Evolutionary conservation across 164 flowering plant species (phyloP).

Genomic region (Vitis riparia): DNA sequence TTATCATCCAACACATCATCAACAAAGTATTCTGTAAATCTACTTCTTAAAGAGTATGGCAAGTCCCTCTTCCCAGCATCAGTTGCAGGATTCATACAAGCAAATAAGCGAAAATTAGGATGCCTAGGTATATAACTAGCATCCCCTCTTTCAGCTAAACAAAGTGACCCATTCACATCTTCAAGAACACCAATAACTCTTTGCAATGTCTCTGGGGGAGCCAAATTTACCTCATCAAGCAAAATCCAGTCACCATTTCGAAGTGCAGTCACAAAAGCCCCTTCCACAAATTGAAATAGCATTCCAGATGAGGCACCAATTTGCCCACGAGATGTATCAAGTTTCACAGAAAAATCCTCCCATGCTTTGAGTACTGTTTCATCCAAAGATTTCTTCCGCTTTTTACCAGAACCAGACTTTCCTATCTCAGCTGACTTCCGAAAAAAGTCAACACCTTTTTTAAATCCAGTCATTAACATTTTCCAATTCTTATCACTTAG

Average conservation of each 20-base stretch:
- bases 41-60: constrained; percentile 66
- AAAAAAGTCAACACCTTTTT: constrained; percentile 29
- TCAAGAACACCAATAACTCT: constrained; percentile 89
- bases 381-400: constrained; percentile 63
- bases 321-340: constrained; percentile 53
- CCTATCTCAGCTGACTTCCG: constrained; percentile 27
- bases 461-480: constrained; percentile 44
- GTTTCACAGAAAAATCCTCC: constrained; percentile 54
- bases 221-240: constrained; percentile 97
- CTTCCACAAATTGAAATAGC: constrained; percentile 94
- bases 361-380: constrained; percentile 46
- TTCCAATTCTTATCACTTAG: constrained; percentile 55
- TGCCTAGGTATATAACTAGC: constrained; percentile 60
- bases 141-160: constrained; percentile 95
- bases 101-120: constrained; percentile 86
- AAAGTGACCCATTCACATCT: constrained; percentile 76
- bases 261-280: constrained; percentile 84
- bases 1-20: constrained; percentile 84
- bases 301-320: constrained; percentile 59
- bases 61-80: constrained; percentile 97
- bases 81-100: constrained; percentile 99
- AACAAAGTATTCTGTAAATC: constrained; percentile 91
- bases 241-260: constrained; percentile 91
- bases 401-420: constrained; percentile 42
- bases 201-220: constrained; percentile 94